Evolutionary conservation across 257 asterid species (phyloP).

Genomic region (Linderniella brevidens): DNA sequence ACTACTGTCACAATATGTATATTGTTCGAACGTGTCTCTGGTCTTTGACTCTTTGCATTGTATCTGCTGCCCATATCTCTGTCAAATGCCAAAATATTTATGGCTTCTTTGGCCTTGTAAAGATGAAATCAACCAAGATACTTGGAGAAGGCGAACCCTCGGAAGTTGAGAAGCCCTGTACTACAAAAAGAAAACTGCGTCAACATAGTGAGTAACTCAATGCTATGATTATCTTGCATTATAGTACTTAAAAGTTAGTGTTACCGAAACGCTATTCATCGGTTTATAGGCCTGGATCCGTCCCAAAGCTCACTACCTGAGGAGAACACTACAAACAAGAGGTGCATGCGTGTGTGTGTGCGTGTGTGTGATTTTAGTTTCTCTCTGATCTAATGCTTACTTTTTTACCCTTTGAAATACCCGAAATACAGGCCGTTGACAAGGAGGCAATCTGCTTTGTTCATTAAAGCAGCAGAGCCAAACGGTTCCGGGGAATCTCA

Average conservation of each 20-base stretch:
- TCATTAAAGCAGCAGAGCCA: background rate
- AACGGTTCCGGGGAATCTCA: background rate
- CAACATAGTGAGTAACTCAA: conserved; percentile 26
- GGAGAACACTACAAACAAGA: too few relatives aligned
- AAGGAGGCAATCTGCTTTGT: background rate
- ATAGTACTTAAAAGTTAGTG: too few relatives aligned
- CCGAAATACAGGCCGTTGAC: background rate
- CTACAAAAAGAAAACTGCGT: conserved; percentile 15
- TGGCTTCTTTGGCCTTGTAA: conserved; percentile 5
- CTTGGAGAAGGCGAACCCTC: conserved; percentile 12
- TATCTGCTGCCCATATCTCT: too few relatives aligned
- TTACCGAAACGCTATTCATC: too few relatives aligned
- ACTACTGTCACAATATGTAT: too few relatives aligned
- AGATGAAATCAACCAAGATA: conserved; percentile 10
- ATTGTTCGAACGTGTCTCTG: too few relatives aligned
- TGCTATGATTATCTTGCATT: too few relatives aligned
- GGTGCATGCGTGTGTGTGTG: too few relatives aligned
- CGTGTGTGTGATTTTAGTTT: too few relatives aligned
- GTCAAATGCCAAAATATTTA: too few relatives aligned
- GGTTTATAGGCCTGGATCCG: too few relatives aligned
- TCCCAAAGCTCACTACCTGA: too few relatives aligned
- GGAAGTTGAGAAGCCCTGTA: conserved; percentile 13
- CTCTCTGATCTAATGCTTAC: background rate
- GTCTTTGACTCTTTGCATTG: background rate
- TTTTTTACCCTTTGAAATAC: background rate